phyloP scores from a whole-genome alignment of 179 eudicot genomes.

The Gypsophila paniculata region DNA sequence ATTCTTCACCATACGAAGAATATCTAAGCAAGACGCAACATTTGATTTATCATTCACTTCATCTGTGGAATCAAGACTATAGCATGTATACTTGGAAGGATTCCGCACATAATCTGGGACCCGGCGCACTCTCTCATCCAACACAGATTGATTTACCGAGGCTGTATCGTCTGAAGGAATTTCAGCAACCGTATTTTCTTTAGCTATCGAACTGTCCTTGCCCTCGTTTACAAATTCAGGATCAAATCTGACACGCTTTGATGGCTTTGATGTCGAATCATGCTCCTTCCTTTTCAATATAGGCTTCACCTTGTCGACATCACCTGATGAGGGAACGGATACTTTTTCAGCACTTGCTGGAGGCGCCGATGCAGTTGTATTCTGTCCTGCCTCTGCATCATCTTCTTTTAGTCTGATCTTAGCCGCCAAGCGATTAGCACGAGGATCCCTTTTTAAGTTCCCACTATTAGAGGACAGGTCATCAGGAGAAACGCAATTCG shows the following conservation, averaged over 20 bases:
- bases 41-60: slow-evolving; percentile 32
- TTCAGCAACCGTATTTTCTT: slow-evolving; percentile 10
- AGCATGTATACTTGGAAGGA: slow-evolving; percentile 51
- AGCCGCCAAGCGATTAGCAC: slow-evolving; percentile 61
- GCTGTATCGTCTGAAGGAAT: slow-evolving; percentile 8
- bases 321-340: slow-evolving; percentile 17
- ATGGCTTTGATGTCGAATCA: slow-evolving; percentile 31
- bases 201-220: background rate
- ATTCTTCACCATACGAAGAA: slow-evolving; percentile 25
- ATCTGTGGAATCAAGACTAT: slow-evolving; percentile 43
- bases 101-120: slow-evolving; percentile 51
- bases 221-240: slow-evolving; percentile 28
- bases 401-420: slow-evolving; percentile 56
- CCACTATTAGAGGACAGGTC: slow-evolving; percentile 25
- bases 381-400: slow-evolving; percentile 25
- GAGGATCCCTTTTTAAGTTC: slow-evolving; percentile 41
- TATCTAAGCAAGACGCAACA: slow-evolving; percentile 25
- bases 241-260: slow-evolving; percentile 58
- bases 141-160: slow-evolving; percentile 19
- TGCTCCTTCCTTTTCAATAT: slow-evolving; percentile 47
- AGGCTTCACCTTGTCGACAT: slow-evolving; percentile 35
- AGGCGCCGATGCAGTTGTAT: slow-evolving; percentile 13
- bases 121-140: slow-evolving; percentile 20
- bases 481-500: slow-evolving; percentile 26
- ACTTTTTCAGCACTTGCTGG: slow-evolving; percentile 18